Base-by-base conservation (phyloP, 2,329 filamentous ascomycete genomes). In the Diaporthe capsici region DNA sequence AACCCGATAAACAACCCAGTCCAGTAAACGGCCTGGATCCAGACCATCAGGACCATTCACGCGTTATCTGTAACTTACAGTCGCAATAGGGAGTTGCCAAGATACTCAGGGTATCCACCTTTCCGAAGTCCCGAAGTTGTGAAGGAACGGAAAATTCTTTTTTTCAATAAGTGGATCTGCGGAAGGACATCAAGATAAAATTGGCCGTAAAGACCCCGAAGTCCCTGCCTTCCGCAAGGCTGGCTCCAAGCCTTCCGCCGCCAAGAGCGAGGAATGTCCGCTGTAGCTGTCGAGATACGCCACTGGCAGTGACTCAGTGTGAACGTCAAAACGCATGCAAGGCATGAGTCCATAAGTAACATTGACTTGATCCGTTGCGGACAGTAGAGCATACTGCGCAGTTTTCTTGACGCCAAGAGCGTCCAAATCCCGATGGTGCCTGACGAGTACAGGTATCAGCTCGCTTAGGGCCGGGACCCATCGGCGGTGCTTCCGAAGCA, bases 81-180 rank as follows among this genome's bases (percentile, higher is more conserved):
- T 67, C 61, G 44, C 28, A 65, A 67, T 51, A 37, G 15, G 47
- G 42, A 28, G 8, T 51, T 51, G 47, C 47, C 47, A 68, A 68
- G 63, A 37, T 53, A 20, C 47, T 15, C 8, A 68, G 25, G 44
- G 74, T 42, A 60, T 72, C 71, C 71, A 72, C 44, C 47, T 63
- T 72, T 25, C 71, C 71, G 71, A 72, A 72, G 44, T 51, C 71
- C 71, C 71, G 71, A 72, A 10, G n/a, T 47, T 42, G 42, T 22
- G 71, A 53, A 44, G 22, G 12, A 12, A 9, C 28, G 31, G 34
- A 72, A 72, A 63, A 55, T 42, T 61, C 47, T 63, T 28, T 63
- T 63, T 63, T 31, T 53, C 44, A 37, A 55, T 37, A 53, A 72
- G 71, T 72, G 71, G 71, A 72, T 20, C 57, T 28, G 42, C 44